These are phyloP conservation scores for Calonectria pauciramosa DNA, from an alignment of 2,329 filamentous ascomycete species.

Conservation along the genomic window DNA sequence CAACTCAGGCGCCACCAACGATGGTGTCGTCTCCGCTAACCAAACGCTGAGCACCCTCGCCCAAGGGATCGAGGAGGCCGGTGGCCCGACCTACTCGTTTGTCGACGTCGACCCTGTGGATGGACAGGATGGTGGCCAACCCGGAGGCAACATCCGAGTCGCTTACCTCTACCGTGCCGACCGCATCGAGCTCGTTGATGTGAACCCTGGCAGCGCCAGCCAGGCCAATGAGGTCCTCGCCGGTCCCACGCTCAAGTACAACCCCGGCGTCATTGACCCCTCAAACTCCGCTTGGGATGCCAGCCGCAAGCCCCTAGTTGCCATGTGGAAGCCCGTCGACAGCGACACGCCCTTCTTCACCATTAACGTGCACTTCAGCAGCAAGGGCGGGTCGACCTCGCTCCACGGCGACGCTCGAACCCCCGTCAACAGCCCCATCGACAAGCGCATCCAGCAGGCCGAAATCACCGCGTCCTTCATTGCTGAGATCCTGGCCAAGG, in stretches of 20 bases:
- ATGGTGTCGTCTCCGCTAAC: constrained; percentile 70
- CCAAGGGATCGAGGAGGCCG: constrained; percentile 63
- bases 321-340: constrained; percentile 73
- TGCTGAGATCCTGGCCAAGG: constrained; percentile 66
- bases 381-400: constrained; percentile 75
- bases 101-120: constrained; percentile 71
- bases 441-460: constrained; percentile 68
- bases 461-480: constrained; percentile 72
- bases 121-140: constrained; percentile 74
- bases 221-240: constrained; percentile 71
- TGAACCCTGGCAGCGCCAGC: constrained; percentile 67
- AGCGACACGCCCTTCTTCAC: constrained; percentile 73
- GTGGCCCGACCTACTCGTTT: constrained; percentile 70
- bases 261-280: constrained; percentile 78
- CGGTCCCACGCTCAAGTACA: constrained; percentile 71
- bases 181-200: constrained; percentile 70
- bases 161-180: constrained; percentile 78
- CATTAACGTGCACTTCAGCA: constrained; percentile 77
- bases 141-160: constrained; percentile 79
- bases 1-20: constrained; percentile 71
- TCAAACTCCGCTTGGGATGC: constrained; percentile 69
- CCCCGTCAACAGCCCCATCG: constrained; percentile 75
- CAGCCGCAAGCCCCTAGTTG: constrained; percentile 77
- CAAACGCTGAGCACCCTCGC: constrained; percentile 70
- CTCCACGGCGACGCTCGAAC: constrained; percentile 76